Evolutionary conservation across 2,329 filamentous ascomycete species (phyloP).

Genomic region (Paraphoma chrysanthemicola): DNA sequence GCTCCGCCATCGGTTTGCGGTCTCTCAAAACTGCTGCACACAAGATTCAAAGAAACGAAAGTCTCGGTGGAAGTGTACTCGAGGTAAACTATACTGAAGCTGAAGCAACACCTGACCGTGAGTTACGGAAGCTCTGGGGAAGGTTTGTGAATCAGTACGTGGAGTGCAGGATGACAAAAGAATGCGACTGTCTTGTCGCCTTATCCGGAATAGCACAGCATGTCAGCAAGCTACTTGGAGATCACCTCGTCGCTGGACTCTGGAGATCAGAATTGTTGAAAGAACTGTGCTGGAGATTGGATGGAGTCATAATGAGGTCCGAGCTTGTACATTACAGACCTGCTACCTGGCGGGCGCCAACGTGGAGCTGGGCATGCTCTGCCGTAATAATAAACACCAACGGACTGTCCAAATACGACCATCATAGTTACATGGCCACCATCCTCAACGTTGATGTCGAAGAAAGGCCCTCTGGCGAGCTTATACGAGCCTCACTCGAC

Average conservation of each 20-base stretch:
- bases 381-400: no score
- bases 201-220: slow-evolving; percentile 5
- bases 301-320: no score
- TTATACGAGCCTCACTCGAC: no score
- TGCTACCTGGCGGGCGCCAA: slow-evolving; percentile 1
- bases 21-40: background rate
- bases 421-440: no score
- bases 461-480: no score
- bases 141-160: background rate
- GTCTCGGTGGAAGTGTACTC: no score
- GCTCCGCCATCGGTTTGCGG: no score
- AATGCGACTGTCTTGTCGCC: slow-evolving; percentile 12
- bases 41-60: no score
- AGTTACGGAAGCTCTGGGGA: background rate
- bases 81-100: no score
- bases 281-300: slow-evolving; percentile 5
- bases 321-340: background rate
- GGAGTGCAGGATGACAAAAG: slow-evolving; percentile 3
- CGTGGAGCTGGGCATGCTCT: slow-evolving; percentile 9
- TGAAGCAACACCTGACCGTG: no score
- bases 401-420: no score
- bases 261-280: slow-evolving; percentile 1
- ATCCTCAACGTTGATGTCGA: no score
- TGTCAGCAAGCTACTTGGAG: background rate
- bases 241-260: slow-evolving; percentile 10